A percentile compares a stretch with the other conserved stretches of the same genome.
These are phyloP conservation scores for Phalaenopsis aphrodite DNA, from an alignment of 106 monocot genomes.

Conservation along the genomic window DNA sequence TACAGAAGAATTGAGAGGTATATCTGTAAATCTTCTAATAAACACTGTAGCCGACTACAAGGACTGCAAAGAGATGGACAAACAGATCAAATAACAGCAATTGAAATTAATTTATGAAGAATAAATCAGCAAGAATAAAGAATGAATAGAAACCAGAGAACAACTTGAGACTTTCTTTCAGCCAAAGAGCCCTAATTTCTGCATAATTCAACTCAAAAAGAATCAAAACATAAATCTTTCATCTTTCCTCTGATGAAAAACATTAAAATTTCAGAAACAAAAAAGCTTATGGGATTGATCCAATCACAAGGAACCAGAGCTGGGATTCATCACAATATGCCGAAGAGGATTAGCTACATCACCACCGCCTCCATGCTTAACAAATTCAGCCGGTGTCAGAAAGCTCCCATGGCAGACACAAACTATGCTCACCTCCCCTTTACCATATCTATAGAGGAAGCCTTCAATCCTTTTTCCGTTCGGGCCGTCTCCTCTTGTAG, in stretches of 20 bases:
- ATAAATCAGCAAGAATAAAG: not conserved
- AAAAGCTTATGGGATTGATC: not conserved
- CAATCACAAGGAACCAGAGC: constrained; percentile 2
- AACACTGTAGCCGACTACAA: too few species aligned
- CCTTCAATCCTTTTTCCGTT: constrained; percentile 41
- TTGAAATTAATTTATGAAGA: too few species aligned
- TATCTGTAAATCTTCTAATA: too few species aligned
- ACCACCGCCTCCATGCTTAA: constrained; percentile 53
- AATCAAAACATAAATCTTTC: not conserved
- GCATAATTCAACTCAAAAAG: not conserved
- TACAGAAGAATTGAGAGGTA: too few species aligned
- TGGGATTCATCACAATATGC: constrained; percentile 41
- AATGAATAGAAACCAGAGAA: not conserved
- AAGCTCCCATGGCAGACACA: constrained; percentile 65
- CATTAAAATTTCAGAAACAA: not conserved
- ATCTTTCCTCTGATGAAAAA: not conserved
- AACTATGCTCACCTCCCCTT: constrained; percentile 51
- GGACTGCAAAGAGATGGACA: too few species aligned
- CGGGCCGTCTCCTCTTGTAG: constrained; percentile 33
- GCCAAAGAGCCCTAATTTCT: not conserved
- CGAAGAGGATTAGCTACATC: constrained; percentile 39
- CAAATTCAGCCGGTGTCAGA: constrained; percentile 61
- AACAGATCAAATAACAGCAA: too few species aligned
- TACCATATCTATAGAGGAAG: constrained; percentile 49
- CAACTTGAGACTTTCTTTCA: not conserved